These are phyloP conservation scores for Carex pumila DNA, from an alignment of 176 grass and related monocot genomes.

Conservation along the genomic window DNA sequence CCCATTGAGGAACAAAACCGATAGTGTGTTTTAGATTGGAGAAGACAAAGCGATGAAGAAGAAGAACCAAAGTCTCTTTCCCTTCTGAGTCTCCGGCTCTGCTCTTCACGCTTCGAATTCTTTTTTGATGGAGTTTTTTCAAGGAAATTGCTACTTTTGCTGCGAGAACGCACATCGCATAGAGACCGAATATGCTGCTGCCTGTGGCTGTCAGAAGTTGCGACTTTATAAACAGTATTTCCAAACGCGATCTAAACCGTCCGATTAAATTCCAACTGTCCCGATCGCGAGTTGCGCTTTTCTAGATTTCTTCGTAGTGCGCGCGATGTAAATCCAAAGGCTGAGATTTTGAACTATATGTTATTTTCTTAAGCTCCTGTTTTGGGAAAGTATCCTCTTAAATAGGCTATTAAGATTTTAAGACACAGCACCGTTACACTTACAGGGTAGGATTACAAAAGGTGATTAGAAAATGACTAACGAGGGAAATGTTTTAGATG, in stretches of 20 bases:
- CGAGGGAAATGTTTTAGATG: neutral
- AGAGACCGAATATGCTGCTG: too few relatives aligned
- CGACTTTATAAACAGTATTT: neutral
- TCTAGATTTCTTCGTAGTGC: neutral
- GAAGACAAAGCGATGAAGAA: neutral
- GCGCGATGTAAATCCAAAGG: neutral
- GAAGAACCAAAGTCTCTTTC: neutral
- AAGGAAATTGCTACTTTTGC: neutral
- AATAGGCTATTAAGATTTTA: neutral
- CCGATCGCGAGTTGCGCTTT: neutral
- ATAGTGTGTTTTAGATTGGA: neutral
- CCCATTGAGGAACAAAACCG: neutral
- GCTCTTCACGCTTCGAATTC: conserved; percentile 6
- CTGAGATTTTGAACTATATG: neutral
- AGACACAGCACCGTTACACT: too few relatives aligned
- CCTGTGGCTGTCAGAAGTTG: too few relatives aligned
- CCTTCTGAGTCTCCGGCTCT: neutral
- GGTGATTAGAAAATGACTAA: neutral
- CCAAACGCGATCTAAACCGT: neutral
- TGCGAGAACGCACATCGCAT: neutral
- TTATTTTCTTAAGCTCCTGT: neutral
- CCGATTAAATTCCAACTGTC: neutral
- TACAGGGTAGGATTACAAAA: neutral
- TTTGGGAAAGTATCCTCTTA: neutral
- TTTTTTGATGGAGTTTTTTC: neutral